phyloP scores from a whole-genome alignment of 2,329 filamentous ascomycete species.

The Verticillium dahliae region DNA sequence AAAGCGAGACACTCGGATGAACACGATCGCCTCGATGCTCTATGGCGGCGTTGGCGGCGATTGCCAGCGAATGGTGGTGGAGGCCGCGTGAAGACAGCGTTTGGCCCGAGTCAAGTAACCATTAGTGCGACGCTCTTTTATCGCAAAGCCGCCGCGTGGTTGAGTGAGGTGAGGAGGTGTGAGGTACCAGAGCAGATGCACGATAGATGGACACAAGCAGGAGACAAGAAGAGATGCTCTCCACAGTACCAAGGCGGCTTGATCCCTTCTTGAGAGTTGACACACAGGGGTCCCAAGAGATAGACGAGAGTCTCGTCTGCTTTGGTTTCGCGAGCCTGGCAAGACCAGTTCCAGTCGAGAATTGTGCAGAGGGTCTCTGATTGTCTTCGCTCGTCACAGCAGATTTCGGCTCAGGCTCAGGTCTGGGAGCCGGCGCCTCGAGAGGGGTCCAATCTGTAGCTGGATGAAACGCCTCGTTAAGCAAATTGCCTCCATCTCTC shows the following conservation, averaged over 20 bases:
- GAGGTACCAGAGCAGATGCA: background rate
- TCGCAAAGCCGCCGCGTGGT: background rate
- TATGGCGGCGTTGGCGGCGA: background rate
- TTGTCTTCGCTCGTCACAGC: background rate
- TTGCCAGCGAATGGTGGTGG: background rate
- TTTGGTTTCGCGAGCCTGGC: background rate
- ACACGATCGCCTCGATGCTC: background rate
- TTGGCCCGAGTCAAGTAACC: background rate
- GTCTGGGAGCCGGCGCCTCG: background rate
- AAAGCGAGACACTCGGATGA: constrained; percentile 1
- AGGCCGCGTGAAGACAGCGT: background rate
- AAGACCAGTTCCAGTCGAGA: background rate
- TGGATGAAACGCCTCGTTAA: background rate
- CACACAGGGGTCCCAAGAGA: background rate
- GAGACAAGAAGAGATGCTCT: background rate
- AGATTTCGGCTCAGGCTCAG: background rate
- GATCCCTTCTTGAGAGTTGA: background rate
- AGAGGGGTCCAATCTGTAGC: background rate
- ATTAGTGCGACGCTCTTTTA: background rate
- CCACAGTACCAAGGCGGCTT: background rate
- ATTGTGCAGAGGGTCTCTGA: background rate
- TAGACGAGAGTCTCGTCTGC: background rate
- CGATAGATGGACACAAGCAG: background rate
- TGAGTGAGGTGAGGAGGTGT: background rate
- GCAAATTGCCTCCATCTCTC: background rate